Base-by-base conservation (phyloP, 495 filamentous ascomycete genomes). In the Penicillium lagena region DNA sequence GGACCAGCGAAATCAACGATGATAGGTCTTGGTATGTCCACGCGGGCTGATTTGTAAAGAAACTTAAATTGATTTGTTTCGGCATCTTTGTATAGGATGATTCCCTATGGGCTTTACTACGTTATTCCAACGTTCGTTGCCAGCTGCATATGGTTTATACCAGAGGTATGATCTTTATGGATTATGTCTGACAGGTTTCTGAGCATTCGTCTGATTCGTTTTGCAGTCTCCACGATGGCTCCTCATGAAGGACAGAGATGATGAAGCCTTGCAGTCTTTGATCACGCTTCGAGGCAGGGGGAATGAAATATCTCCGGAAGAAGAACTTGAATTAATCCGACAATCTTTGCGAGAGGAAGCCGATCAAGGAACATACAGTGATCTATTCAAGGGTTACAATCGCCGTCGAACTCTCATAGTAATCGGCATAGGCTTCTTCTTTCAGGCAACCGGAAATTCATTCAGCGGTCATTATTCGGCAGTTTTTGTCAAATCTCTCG, bases 391-490 rank as follows among this genome's bases (percentile, higher is more conserved):
- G 1, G 40, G 38, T 7, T 40, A 46, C 9, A 67, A 67, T 29
- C 48, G 55, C 29, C 56, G 56, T 35, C 59, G 66, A 11, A 69
- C 66, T 7, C 44, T 63, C 9, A 54, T 69, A 15, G 58, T 54
- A 11, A 42, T 55, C 8, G 56, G 54, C 13, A 46, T 51, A 14
- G 64, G 62, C 32, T 60, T 66, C 31, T 66, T 66, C 47, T 46
- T 58, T 9, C 64, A 69, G 45, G 54, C 60, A 2, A 67, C 66
- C 5, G 66, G 66, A 9, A 50, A 56, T 14, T 48, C 51, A 0
- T 69, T 69, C 38, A 51, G 56, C 13, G 51, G 53, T 7, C 50
- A 55, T 22, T 69, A 69, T 34, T 55, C 60, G 12, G 63, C 59
- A 1, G 12, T 67, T 3, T 69, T 67, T 38, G 53, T 69, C 9